A percentile compares a stretch with the other conserved stretches of the same genome.
These are phyloP conservation scores for Hibiscus tridactylites DNA, from an alignment of 345 rosid species.

Conservation along the genomic window DNA sequence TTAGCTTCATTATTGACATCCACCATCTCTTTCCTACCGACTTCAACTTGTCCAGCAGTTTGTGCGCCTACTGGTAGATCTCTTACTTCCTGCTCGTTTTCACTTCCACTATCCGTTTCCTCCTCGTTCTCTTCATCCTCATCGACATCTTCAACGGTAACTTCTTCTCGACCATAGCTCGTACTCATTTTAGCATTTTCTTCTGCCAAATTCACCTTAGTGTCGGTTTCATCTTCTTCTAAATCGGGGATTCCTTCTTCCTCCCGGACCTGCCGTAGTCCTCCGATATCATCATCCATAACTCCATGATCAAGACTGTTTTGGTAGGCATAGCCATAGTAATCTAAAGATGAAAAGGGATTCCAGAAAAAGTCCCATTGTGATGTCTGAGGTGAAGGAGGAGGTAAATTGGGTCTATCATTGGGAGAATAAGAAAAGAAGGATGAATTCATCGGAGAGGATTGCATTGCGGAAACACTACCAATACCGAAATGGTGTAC, in stretches of 20 bases:
- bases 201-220: conserved; percentile 20
- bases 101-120: conserved; percentile 37
- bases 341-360: conserved; percentile 83
- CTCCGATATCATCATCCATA: conserved; percentile 70
- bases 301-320: conserved; percentile 50
- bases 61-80: conserved; percentile 35
- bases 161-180: conserved; percentile 46
- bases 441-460: conserved; percentile 40
- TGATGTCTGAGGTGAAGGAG: conserved; percentile 81
- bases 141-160: conserved; percentile 60
- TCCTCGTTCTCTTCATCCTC: conserved; percentile 45
- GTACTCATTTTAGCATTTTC: conserved; percentile 25
- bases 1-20: conserved; percentile 29
- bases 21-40: conserved; percentile 42
- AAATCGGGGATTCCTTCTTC: conserved; percentile 93
- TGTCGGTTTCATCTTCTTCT: conserved; percentile 55
- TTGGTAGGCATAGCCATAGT: conserved; percentile 57
- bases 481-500: conserved; percentile 44
- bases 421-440: conserved; percentile 35
- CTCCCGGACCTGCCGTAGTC: conserved; percentile 76
- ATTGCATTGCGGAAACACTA: conserved; percentile 54
- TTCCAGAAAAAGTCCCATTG: conserved; percentile 98
- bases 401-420: conserved; percentile 52
- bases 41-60: conserved; percentile 44
- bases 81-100: conserved; percentile 30